Conservation (phyloP, 1,139 yeast genomes). For the Lodderomyces beijingensis region DNA sequence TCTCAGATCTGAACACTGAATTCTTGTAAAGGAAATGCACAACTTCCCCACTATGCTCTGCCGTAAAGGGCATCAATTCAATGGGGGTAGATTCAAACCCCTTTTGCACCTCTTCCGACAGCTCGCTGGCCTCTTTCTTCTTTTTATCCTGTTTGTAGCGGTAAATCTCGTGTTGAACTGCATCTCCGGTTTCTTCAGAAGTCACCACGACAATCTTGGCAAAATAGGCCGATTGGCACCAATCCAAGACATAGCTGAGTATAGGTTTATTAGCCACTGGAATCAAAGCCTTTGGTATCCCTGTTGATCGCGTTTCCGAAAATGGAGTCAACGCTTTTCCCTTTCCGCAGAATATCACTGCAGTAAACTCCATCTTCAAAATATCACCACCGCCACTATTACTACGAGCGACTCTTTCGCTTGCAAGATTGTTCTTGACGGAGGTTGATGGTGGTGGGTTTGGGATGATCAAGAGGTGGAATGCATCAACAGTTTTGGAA, state of each 20-base stretch:
- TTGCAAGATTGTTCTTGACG: no score
- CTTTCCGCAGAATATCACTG: slow-evolving; percentile 81
- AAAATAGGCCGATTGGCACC: slow-evolving; percentile 89
- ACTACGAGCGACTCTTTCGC: neutral
- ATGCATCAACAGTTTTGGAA: no score
- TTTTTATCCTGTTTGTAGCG: slow-evolving; percentile 21
- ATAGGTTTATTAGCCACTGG: slow-evolving; percentile 92
- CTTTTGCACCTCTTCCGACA: slow-evolving; percentile 13
- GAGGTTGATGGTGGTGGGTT: no score
- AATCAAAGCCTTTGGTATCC: slow-evolving; percentile 75
- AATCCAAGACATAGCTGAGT: slow-evolving; percentile 80
- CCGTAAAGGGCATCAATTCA: slow-evolving; percentile 42
- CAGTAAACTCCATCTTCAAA: slow-evolving; percentile 81
- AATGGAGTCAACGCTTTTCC: slow-evolving; percentile 75
- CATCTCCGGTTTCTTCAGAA: slow-evolving; percentile 24
- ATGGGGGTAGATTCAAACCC: slow-evolving; percentile 19
- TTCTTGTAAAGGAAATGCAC: slow-evolving; percentile 45
- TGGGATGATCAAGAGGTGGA: neutral
- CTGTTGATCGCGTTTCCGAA: slow-evolving; percentile 53
- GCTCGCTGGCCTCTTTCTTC: neutral
- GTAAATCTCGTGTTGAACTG: slow-evolving; percentile 42
- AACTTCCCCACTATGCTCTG: slow-evolving; percentile 61
- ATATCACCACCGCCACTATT: neutral
- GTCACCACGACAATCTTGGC: slow-evolving; percentile 45
- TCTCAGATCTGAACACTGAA: slow-evolving; percentile 3